phyloP scores from a whole-genome alignment of 768 basidiomycete species.

The Mycena galericulata region DNA sequence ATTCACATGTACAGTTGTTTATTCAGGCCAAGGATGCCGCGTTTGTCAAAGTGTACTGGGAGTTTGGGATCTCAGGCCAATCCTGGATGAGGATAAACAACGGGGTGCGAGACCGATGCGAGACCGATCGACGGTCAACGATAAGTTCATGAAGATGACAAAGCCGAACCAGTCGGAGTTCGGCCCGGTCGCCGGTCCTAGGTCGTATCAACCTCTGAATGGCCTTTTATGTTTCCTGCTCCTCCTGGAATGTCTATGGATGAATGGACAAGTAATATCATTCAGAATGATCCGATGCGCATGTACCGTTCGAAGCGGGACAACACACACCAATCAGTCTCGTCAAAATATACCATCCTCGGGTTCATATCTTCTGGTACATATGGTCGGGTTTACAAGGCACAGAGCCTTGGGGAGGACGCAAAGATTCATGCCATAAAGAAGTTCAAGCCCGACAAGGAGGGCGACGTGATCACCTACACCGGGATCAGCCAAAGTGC shows the following conservation, averaged over 20 bases:
- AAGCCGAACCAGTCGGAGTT: too few relatives aligned
- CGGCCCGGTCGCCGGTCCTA: too few relatives aligned
- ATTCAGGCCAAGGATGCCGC: too few relatives aligned
- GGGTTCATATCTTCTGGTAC: slow-evolving; percentile 99
- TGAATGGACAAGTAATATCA: slow-evolving; percentile 51
- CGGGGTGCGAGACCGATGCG: too few relatives aligned
- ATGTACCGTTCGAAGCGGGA: slow-evolving; percentile 87
- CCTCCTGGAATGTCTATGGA: slow-evolving; percentile 39
- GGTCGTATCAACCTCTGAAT: too few relatives aligned
- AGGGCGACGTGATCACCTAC: slow-evolving; percentile 95
- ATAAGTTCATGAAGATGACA: too few relatives aligned
- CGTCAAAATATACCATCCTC: slow-evolving; percentile 89
- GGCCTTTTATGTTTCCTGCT: too few relatives aligned
- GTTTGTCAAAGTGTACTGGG: too few relatives aligned
- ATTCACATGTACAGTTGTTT: too few relatives aligned
- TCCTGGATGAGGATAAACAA: too few relatives aligned
- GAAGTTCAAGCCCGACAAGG: slow-evolving; percentile 99
- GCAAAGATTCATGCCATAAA: slow-evolving; percentile 92
- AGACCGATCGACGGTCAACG: too few relatives aligned
- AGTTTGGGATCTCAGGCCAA: too few relatives aligned
- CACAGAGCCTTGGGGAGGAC: slow-evolving; percentile 78
- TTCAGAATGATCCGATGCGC: slow-evolving; percentile 87
- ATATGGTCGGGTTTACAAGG: slow-evolving; percentile 99
- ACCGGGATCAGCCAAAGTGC: slow-evolving; percentile 99
- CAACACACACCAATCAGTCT: slow-evolving; percentile 70